A percentile compares a stretch with the other conserved stretches of the same genome.
Evolutionary conservation across 306 rosid genomes (phyloP).

Genomic region (Boehmeria nivea): DNA sequence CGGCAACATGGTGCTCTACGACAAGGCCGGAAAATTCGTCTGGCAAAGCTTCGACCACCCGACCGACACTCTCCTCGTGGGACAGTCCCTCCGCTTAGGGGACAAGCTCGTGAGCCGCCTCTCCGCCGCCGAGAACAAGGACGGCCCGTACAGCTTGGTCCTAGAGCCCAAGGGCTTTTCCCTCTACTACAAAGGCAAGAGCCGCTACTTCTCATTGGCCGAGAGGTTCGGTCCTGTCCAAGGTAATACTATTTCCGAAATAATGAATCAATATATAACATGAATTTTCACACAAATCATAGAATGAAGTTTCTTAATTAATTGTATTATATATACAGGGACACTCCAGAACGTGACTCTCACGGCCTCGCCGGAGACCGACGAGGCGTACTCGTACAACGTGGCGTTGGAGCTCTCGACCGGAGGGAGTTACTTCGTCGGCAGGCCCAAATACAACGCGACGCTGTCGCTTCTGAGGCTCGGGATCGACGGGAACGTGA

Average conservation of each 20-base stretch:
- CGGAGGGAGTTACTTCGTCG: constrained; percentile 15
- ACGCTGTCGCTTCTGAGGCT: constrained; percentile 57
- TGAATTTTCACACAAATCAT: too few relatives aligned
- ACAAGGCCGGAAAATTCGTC: constrained; percentile 45
- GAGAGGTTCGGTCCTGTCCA: constrained; percentile 10
- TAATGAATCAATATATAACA: too few relatives aligned
- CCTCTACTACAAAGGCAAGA: constrained; percentile 54
- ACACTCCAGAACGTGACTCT: constrained; percentile 20
- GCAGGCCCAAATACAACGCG: constrained; percentile 55
- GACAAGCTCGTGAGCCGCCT: constrained; percentile 56
- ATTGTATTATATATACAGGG: too few relatives aligned
- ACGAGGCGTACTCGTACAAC: constrained; percentile 13
- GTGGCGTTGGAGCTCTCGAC: constrained; percentile 23
- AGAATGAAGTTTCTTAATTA: too few relatives aligned
- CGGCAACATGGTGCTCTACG: constrained; percentile 60
- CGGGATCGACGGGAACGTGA: constrained; percentile 67
- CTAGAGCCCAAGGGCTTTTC: constrained; percentile 48
- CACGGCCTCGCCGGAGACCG: constrained; percentile 25
- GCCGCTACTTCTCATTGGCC: constrained; percentile 38
- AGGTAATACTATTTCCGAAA: too few relatives aligned
- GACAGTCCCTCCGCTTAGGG: constrained; percentile 38
- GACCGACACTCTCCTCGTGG: constrained; percentile 63
- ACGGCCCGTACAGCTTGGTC: constrained; percentile 59
- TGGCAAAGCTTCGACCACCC: constrained; percentile 82
- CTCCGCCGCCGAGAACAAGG: constrained; percentile 40